phyloP scores from a whole-genome alignment of 176 grass and related monocot genomes.

The Oryza glumipatula region DNA sequence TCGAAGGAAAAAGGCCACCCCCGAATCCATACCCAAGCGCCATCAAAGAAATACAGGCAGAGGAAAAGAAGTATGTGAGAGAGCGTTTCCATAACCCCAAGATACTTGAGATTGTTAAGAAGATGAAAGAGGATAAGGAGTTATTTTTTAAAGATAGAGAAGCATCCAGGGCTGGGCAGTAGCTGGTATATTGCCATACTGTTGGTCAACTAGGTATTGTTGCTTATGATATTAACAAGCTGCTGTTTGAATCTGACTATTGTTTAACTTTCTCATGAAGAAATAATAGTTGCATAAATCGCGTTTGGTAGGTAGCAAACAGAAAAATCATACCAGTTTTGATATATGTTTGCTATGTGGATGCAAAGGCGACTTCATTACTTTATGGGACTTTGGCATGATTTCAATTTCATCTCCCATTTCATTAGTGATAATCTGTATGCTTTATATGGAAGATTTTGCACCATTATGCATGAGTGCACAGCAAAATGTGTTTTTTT shows the following conservation, averaged over 20 bases:
- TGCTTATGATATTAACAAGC: conserved; percentile 1
- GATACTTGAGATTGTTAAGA: conserved; percentile 72
- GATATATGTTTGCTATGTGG: conserved; percentile 4
- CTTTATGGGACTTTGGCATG: neutral
- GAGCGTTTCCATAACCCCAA: conserved; percentile 84
- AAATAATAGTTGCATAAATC: conserved; percentile 23
- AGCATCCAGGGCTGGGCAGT: conserved; percentile 22
- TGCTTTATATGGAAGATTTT: neutral
- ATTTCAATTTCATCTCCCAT: neutral
- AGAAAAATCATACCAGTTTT: neutral
- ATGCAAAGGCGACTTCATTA: neutral
- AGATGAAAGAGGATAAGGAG: conserved; percentile 74
- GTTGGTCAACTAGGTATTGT: neutral
- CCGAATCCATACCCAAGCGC: conserved; percentile 84
- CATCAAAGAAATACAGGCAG: conserved; percentile 84
- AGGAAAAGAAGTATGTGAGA: conserved; percentile 78
- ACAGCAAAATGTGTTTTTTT: neutral
- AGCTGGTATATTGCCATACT: neutral
- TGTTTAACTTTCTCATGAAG: conserved; percentile 7
- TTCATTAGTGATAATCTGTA: neutral
- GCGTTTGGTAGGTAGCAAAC: conserved; percentile 18
- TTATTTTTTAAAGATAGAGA: conserved; percentile 43
- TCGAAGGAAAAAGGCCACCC: conserved; percentile 69
- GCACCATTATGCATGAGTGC: neutral
- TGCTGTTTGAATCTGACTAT: conserved; percentile 1